Conservation (phyloP, 176 grass and related monocot genomes). For the Zoysia pacifica region DNA sequence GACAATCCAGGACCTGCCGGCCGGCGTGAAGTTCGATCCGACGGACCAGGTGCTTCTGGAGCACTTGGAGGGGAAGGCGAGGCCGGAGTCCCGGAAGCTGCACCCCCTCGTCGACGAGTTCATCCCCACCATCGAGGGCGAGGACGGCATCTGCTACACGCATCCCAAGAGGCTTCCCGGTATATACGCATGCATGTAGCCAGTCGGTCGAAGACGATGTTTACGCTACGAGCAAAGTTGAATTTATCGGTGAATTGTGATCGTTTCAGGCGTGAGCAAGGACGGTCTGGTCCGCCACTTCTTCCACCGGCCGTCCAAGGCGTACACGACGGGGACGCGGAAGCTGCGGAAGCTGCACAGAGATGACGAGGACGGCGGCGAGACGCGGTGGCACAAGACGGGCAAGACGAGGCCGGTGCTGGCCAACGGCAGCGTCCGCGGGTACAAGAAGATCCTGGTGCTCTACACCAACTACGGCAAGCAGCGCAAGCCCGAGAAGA, state of each 20-base stretch:
- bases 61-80: constrained; percentile 78
- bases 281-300: constrained; percentile 84
- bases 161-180: constrained; percentile 77
- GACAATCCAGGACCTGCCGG: constrained; percentile 62
- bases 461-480: constrained; percentile 94
- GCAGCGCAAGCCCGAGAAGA: constrained; percentile 91
- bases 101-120: constrained; percentile 87
- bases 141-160: constrained; percentile 92
- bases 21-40: constrained; percentile 83
- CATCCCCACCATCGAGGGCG: constrained; percentile 78
- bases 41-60: constrained; percentile 80
- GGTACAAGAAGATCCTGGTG: constrained; percentile 92
- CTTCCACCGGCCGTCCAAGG: constrained; percentile 87
- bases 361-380: constrained; percentile 60
- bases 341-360: constrained; percentile 85
- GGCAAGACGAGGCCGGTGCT: constrained; percentile 83
- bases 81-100: constrained; percentile 49
- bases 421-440: constrained; percentile 41
- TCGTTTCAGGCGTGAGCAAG: constrained; percentile 55
- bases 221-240: too few species aligned
- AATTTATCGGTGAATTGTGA: too few species aligned
- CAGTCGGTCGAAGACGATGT: too few species aligned
- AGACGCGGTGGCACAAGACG: constrained; percentile 96
- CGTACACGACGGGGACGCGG: constrained; percentile 87
- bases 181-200: not conserved